Evolutionary conservation across 1,284 basidiomycete genomes (phyloP), one percentile per base, ranked within the genome.

Genomic region (Papiliotrema flavescens): DNA sequence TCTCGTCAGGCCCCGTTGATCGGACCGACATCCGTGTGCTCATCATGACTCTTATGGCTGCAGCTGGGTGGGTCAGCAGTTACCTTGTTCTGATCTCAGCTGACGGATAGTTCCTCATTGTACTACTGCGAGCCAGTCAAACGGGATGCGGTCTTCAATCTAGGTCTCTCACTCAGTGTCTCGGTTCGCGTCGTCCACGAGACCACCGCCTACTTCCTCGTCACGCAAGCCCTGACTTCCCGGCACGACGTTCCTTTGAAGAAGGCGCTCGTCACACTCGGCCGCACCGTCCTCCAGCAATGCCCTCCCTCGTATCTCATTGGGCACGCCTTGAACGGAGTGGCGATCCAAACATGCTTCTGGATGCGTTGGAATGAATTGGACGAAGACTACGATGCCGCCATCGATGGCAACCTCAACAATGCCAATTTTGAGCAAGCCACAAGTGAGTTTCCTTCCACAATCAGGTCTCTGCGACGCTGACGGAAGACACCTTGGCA

Each of bases 371-470:
- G 63, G 34, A 20, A 46, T 2, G 58, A 59, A 2, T 48, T 56
- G 6, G 37, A 44, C 13, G 47, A 32, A 1, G 50, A 54, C 7
- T 49, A 41, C 13, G 40, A 42, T 9, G 24, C 26, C 3, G 59
- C 65, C 0, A 66, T 67, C 35, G 63, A 71, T 1, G 41, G 54
- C 1, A 64, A 60, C 0, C 28, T 63, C 6, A 39, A 26, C 2
- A 49, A 56, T 22, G 65, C 64, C 23, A 67, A 71, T 36, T 63
- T 62, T 35, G 67, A 71, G 36, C 47, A 67, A 3, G 67, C 56
- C 3, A 44, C 55, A 11, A 67, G 63, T 65, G 42, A 60, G 61
- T 54, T 3, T 11, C 15, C 13, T 17, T 20, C 9, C 14, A 9
- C 13, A n/a, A 9, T 19, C 26, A 11, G 15, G 19, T 26, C 9